Base-by-base conservation (phyloP, 1,139 yeast genomes). In the Yamadazyma taylorii region DNA sequence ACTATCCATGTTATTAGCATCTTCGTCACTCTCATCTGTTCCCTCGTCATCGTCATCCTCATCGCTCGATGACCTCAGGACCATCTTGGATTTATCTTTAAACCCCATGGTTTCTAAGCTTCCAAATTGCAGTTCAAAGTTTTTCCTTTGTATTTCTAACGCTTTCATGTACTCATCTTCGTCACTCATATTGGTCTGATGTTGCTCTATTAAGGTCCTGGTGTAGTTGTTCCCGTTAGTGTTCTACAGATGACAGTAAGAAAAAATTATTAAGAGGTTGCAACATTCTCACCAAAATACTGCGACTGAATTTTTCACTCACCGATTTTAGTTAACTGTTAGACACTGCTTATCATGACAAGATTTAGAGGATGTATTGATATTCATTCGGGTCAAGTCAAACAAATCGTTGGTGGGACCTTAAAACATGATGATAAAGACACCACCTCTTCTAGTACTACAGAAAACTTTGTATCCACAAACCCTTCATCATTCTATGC, bases 371-470 rank as follows among this genome's bases (percentile, higher is more conserved):
- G 97, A 1, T 92, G 98, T 53, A 92, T 92, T 30, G 98, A 92
- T 59, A 81, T 92, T 44, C 98, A 92, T 58, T 77, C 85, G 4
- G 98, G 98, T 2, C 84, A 86, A 48, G 98, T 92, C 45, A 94
- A 92, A 56, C 98, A 92, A 60, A 92, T 92, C 36, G 97, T 94
- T 0, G 98, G 98, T 3, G 96, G 96, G 0, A 85, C 97, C 0
- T 69, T 94, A 17, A 68, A 73, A 0, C 70, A 73, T 10, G 82
- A 80, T 45, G 80, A 78, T 40, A 55, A 53, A 10, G 32, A 31
- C n/a, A 32, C 50, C 4, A n/a, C n/a, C n/a, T 41, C 52, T 3
- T 46, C 61, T 5, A 47, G 60, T 2, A 71, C 83, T 11, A 36
- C 38, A 1, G 94, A 96, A 30, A 94, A 92, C 60, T 90, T 85